Evolutionary conservation across 2,329 filamentous ascomycete species (phyloP).

Genomic region (Dryadomyces sulphureus): DNA sequence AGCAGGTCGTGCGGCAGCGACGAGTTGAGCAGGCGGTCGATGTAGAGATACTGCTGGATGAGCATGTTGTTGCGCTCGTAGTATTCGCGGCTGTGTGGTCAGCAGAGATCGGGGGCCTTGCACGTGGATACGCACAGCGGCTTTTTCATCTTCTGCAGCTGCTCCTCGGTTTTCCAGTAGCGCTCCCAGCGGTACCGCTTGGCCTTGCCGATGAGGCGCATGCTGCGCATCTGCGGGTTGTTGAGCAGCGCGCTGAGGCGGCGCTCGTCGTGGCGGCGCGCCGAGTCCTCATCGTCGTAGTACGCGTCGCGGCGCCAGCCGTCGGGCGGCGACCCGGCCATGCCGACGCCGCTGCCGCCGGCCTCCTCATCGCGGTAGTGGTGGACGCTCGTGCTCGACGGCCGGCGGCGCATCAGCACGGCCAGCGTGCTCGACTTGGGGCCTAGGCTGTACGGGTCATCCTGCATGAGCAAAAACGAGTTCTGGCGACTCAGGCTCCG

Average conservation of each 20-base stretch:
- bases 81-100: slow-evolving; percentile 48
- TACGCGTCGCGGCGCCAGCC: slow-evolving; percentile 13
- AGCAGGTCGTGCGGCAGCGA: slow-evolving; percentile 84
- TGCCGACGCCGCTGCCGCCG: not conserved
- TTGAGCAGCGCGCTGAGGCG: slow-evolving; percentile 44
- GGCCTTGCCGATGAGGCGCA: slow-evolving; percentile 75
- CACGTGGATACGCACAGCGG: slow-evolving; percentile 32
- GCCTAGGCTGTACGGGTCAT: slow-evolving; percentile 36
- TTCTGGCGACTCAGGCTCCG: slow-evolving; percentile 4
- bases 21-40: slow-evolving; percentile 79
- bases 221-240: slow-evolving; percentile 63
- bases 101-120: not conserved
- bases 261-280: slow-evolving; percentile 37
- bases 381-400: slow-evolving; percentile 11
- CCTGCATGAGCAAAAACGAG: slow-evolving; percentile 18
- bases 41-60: slow-evolving; percentile 85
- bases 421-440: slow-evolving; percentile 20
- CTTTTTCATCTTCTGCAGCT: slow-evolving; percentile 57
- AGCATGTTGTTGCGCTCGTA: slow-evolving; percentile 82
- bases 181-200: slow-evolving; percentile 77
- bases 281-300: slow-evolving; percentile 24
- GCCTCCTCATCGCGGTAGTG: slow-evolving; percentile 11
- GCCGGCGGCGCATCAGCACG: slow-evolving; percentile 33
- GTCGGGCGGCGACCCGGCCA: not conserved
- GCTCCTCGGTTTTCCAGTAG: slow-evolving; percentile 71